phyloP scores from a whole-genome alignment of 176 grass and related monocot genomes.

The Secale cereale region DNA sequence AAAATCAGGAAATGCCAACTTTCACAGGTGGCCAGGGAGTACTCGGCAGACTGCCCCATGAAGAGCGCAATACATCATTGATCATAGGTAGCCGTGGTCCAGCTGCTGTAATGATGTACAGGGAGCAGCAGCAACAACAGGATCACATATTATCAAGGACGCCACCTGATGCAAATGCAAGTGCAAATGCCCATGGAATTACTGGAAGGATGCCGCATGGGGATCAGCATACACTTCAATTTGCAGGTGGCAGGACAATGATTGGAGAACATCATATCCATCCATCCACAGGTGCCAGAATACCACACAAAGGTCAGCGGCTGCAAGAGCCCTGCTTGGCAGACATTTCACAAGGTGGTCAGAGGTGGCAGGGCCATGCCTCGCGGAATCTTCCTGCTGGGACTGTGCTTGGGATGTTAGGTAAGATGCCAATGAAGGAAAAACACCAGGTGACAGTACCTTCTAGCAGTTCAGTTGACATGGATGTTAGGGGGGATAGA shows the following conservation, averaged over 20 bases:
- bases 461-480: constrained; percentile 10
- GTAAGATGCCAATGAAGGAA: constrained; percentile 19
- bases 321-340: background rate
- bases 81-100: background rate
- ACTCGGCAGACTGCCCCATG: background rate
- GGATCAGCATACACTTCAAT: constrained; percentile 22
- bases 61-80: background rate
- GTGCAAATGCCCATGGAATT: background rate
- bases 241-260: background rate
- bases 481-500: constrained; percentile 14
- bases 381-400: background rate
- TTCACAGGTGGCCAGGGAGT: background rate
- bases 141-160: constrained; percentile 27
- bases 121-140: constrained; percentile 29
- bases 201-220: constrained; percentile 16
- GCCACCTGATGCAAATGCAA: background rate
- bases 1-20: background rate
- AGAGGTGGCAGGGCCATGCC: constrained; percentile 18
- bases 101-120: constrained; percentile 12
- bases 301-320: background rate
- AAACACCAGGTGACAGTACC: background rate
- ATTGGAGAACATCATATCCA: constrained; percentile 17
- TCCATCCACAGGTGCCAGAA: background rate
- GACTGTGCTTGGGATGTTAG: background rate
- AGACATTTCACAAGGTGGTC: constrained; percentile 13